Percentiles rank a stretch among this genome's conserved stretches.
These are phyloP conservation scores for Lasiodiplodia citricola DNA, from an alignment of 2,329 filamentous ascomycete genomes.

Conservation along the genomic window DNA sequence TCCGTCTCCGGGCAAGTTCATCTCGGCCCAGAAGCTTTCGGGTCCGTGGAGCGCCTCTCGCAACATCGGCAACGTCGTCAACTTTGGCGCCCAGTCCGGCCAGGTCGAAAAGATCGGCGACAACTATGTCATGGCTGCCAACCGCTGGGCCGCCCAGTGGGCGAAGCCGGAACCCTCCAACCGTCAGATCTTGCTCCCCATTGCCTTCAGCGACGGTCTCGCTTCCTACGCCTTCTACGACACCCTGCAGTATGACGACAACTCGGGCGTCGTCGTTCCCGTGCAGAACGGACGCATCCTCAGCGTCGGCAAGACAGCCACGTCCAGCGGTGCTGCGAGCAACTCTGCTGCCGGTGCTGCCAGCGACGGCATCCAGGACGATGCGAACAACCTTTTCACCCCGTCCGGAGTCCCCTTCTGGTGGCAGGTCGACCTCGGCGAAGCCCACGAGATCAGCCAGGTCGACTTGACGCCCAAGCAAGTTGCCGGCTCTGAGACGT, in stretches of 20 bases:
- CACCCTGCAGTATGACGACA: conserved; percentile 30
- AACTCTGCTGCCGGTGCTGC: conserved; percentile 15
- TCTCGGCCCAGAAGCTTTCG: not conserved
- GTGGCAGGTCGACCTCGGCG: conserved; percentile 31
- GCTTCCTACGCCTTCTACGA: conserved; percentile 31
- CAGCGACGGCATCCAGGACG: conserved; percentile 4
- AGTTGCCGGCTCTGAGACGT: conserved; percentile 31
- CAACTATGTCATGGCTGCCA: conserved; percentile 28
- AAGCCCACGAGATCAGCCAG: conserved; percentile 26
- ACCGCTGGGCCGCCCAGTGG: conserved; percentile 32
- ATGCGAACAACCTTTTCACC: conserved; percentile 24
- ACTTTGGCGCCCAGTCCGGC: conserved; percentile 31
- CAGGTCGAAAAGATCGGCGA: conserved; percentile 24
- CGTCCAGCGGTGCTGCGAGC: conserved; percentile 25
- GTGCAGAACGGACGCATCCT: conserved; percentile 31
- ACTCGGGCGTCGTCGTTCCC: conserved; percentile 29
- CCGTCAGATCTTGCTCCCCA: conserved; percentile 30
- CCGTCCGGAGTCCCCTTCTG: conserved; percentile 31
- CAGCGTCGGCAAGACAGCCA: conserved; percentile 29
- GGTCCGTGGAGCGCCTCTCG: conserved; percentile 27
- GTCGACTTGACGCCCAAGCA: conserved; percentile 31
- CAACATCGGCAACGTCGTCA: conserved; percentile 30
- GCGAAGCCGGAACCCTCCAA: conserved; percentile 28
- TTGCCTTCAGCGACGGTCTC: conserved; percentile 28
- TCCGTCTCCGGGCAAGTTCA: conserved; percentile 28